A percentile compares a stretch with the other conserved stretches of the same genome.
These are phyloP conservation scores for Plasmodium relictum DNA, from an alignment of 169 alveolate species.

Conservation along the genomic window DNA sequence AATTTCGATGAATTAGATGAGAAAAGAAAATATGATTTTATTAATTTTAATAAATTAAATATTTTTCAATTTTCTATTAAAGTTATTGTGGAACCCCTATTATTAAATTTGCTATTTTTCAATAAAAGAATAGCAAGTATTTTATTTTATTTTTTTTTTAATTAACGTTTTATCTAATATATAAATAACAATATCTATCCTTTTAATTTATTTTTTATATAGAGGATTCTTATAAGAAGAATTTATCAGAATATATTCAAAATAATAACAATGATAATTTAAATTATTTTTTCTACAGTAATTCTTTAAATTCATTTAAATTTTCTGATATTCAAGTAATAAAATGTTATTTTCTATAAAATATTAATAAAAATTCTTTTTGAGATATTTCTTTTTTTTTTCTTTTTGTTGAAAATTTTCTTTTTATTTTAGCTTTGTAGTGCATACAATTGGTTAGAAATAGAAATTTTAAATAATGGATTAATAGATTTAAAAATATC, in stretches of 20 bases:
- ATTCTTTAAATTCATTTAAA: conserved; percentile 25
- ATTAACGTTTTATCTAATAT: not conserved
- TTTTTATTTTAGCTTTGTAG: conserved; percentile 42
- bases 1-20: conserved; percentile 42
- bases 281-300: conserved; percentile 42
- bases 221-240: conserved; percentile 26
- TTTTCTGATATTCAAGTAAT: conserved; percentile 67
- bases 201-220: conserved; percentile 4
- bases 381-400: not conserved
- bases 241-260: conserved; percentile 28
- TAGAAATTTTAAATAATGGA: conserved; percentile 64
- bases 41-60: conserved; percentile 25
- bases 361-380: not conserved
- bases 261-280: conserved; percentile 33
- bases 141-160: not conserved
- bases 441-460: conserved; percentile 42
- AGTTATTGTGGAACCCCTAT: conserved; percentile 57
- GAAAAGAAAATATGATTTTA: conserved; percentile 9
- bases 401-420: not conserved
- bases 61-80: conserved; percentile 59
- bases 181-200: not conserved
- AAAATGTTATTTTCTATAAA: not conserved
- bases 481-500: conserved; percentile 35
- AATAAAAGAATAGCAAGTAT: conserved; percentile 40
- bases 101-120: conserved; percentile 49